Conservation (phyloP, 441 rosid genomes). For the Pelargonium fulgidum region DNA sequence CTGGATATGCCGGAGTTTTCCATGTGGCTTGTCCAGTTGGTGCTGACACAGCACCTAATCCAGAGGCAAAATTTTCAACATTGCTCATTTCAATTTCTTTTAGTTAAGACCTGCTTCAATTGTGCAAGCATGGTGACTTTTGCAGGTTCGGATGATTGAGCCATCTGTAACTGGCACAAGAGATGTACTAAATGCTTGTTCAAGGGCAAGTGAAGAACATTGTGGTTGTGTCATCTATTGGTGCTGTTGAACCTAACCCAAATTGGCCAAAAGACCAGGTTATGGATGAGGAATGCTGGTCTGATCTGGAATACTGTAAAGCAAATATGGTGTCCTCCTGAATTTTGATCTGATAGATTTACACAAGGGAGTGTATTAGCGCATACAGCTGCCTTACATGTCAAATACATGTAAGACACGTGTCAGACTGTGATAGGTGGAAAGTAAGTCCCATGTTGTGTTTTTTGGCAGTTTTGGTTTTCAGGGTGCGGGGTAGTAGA, state of each 20-base stretch:
- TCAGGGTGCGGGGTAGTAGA: too few species aligned
- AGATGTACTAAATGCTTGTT: constrained; percentile 38
- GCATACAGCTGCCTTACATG: too few species aligned
- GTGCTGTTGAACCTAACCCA: constrained; percentile 30
- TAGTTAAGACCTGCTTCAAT: neutral
- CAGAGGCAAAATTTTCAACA: constrained; percentile 31
- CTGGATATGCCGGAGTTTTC: constrained; percentile 41
- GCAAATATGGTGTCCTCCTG: constrained; percentile 20
- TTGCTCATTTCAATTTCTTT: neutral
- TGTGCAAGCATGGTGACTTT: neutral
- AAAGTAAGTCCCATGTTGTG: too few species aligned
- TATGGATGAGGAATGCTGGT: constrained; percentile 38
- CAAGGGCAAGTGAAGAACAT: constrained; percentile 36
- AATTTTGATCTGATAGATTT: too few species aligned
- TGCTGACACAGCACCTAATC: constrained; percentile 20
- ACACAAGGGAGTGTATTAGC: too few species aligned
- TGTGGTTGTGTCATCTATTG: constrained; percentile 33
- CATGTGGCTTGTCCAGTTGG: constrained; percentile 39
- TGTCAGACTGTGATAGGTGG: too few species aligned
- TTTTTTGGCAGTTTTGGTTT: too few species aligned
- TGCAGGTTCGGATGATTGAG: constrained; percentile 32
- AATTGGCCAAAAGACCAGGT: constrained; percentile 33
- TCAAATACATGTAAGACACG: too few species aligned
- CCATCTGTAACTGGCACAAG: constrained; percentile 34
- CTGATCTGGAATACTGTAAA: constrained; percentile 27